Percentiles rank a stretch among this genome's conserved stretches.
phyloP scores from a whole-genome alignment of 78 protist species.

The Paulinella micropora region DNA sequence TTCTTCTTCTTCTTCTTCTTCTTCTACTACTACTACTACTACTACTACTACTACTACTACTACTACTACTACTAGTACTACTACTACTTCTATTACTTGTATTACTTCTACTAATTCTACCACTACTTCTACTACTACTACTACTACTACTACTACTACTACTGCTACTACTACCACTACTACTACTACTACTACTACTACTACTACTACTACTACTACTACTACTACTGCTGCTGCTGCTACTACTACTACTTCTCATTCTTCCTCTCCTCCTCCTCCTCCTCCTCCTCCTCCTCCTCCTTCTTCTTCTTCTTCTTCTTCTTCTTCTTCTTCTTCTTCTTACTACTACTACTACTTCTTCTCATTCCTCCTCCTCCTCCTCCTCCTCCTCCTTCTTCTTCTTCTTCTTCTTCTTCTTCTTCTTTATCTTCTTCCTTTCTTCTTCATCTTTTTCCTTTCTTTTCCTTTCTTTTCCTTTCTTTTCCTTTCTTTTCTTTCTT shows the following conservation, averaged over 20 bases:
- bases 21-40: neutral
- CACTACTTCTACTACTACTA: constrained; percentile 4
- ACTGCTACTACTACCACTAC: neutral
- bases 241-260: too few species aligned
- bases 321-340: too few species aligned
- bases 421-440: too few species aligned
- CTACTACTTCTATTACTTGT: too few species aligned
- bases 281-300: neutral
- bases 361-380: neutral
- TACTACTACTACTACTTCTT: too few species aligned
- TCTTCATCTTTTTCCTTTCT: too few species aligned
- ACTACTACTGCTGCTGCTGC: neutral
- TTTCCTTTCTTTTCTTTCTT: too few species aligned
- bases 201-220: constrained; percentile 5
- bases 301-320: too few species aligned
- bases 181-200: constrained; percentile 5
- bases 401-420: neutral
- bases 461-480: too few species aligned
- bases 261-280: too few species aligned
- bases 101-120: too few species aligned
- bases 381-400: neutral
- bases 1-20: neutral
- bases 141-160: constrained; percentile 10
- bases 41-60: neutral
- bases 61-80: neutral